Percentiles rank a stretch among this genome's conserved stretches.
Evolutionary conservation across 768 basidiomycete genomes (phyloP).

Genomic region (Favolaschia claudopus): DNA sequence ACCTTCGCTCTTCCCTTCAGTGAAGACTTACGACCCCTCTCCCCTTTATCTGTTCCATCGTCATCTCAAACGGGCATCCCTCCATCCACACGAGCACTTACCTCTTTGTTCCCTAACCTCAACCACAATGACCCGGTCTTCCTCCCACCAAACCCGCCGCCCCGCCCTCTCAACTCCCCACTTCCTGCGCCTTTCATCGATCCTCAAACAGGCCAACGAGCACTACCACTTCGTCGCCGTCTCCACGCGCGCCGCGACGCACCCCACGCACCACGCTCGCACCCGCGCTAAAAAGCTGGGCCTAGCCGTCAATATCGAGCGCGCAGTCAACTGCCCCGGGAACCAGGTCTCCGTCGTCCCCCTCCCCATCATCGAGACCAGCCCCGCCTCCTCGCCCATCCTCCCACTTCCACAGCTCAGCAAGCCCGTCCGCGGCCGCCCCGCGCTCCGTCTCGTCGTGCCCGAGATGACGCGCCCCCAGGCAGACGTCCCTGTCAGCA

Average conservation of each 20-base stretch:
- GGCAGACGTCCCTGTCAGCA: constrained; percentile 15
- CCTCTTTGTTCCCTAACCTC: not conserved
- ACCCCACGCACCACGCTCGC: constrained; percentile 55
- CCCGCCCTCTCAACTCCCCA: constrained; percentile 34
- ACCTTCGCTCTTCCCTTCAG: constrained; percentile 1
- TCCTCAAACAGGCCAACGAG: constrained; percentile 52
- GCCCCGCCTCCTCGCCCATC: constrained; percentile 29
- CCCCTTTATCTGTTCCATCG: too few species aligned
- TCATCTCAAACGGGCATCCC: constrained; percentile 7
- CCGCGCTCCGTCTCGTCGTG: constrained; percentile 10
- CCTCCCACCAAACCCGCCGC: constrained; percentile 4
- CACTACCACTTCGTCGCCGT: constrained; percentile 48
- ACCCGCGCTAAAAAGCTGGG: constrained; percentile 52
- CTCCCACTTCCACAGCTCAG: not conserved
- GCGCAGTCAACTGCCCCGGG: constrained; percentile 49
- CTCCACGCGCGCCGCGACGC: constrained; percentile 42
- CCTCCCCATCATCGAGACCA: constrained; percentile 47
- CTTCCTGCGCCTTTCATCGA: constrained; percentile 46
- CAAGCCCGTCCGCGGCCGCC: constrained; percentile 21
- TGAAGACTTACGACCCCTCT: constrained; percentile 3
- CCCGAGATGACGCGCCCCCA: constrained; percentile 6
- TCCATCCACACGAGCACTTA: constrained; percentile 16
- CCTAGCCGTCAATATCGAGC: constrained; percentile 52
- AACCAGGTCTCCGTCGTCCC: constrained; percentile 48
- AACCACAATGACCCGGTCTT: constrained; percentile 9